phyloP scores from a whole-genome alignment of 495 filamentous ascomycete species.

The Friedmanniomyces endolithicus region DNA sequence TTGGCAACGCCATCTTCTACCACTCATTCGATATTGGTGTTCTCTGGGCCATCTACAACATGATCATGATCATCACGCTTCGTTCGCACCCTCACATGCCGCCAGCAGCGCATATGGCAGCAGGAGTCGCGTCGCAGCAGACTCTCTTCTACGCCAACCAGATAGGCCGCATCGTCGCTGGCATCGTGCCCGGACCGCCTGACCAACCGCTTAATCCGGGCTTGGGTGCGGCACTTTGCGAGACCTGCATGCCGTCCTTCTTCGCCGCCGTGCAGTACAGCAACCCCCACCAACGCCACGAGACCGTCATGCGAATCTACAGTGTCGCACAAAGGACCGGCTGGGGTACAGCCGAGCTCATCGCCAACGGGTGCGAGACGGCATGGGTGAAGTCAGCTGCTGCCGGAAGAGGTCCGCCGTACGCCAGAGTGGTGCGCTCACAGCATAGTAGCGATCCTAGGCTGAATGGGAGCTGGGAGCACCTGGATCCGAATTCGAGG shows the following conservation, averaged over 20 bases:
- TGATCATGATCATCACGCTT: conserved; percentile 62
- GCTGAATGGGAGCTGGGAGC: conserved; percentile 18
- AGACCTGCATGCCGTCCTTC: conserved; percentile 69
- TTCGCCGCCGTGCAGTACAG: conserved; percentile 76
- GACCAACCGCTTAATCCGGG: conserved; percentile 53
- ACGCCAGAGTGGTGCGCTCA: conserved; percentile 33
- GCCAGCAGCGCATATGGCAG: conserved; percentile 76
- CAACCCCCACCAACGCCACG: conserved; percentile 56
- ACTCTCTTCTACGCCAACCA: conserved; percentile 59
- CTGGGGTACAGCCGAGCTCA: conserved; percentile 68
- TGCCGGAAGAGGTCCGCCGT: conserved; percentile 63
- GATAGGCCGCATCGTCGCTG: conserved; percentile 71
- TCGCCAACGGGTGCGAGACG: conserved; percentile 71
- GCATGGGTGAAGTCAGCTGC: conserved; percentile 64
- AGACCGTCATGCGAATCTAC: conserved; percentile 58
- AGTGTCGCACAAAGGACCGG: conserved; percentile 71
- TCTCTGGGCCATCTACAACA: conserved; percentile 74
- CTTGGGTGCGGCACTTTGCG: conserved; percentile 69
- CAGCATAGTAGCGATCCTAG: conserved; percentile 23
- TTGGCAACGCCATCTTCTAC: conserved; percentile 72
- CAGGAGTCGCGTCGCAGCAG: conserved; percentile 53
- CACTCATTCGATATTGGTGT: conserved; percentile 74
- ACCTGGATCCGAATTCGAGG: conserved; percentile 11
- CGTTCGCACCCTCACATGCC: conserved; percentile 82
- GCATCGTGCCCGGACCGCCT: conserved; percentile 52